Conservation (phyloP, 2,329 filamentous ascomycete species). For the Emergomyces orientalis region DNA sequence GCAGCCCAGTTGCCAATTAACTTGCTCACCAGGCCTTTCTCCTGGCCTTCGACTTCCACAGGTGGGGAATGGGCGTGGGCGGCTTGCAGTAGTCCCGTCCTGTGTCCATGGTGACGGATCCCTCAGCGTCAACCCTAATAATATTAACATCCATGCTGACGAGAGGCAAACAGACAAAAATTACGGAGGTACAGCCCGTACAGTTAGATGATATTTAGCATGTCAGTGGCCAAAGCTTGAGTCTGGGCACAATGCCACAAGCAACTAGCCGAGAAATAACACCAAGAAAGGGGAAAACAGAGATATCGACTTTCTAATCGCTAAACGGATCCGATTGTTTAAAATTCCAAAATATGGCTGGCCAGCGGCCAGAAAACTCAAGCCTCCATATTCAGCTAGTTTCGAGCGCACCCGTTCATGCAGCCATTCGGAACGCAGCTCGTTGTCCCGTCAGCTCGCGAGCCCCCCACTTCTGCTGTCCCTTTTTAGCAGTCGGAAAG, state of each 20-base stretch:
- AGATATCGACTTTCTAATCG: neutral
- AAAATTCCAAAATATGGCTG: neutral
- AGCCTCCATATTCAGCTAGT: neutral
- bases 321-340: neutral
- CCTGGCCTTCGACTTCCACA: neutral
- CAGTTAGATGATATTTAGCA: neutral
- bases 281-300: neutral
- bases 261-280: neutral
- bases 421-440: slow-evolving; percentile 3
- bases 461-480: neutral
- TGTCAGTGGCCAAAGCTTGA: neutral
- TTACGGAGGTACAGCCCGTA: neutral
- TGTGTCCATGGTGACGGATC: slow-evolving; percentile 5
- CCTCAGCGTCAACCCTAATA: neutral
- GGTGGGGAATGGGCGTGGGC: neutral
- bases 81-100: slow-evolving; percentile 7
- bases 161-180: neutral
- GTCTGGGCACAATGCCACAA: neutral
- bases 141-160: neutral
- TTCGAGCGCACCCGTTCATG: neutral
- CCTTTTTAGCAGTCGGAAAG: neutral
- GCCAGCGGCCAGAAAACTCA: neutral
- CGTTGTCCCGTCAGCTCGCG: neutral
- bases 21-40: neutral
- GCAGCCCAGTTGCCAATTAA: slow-evolving; percentile 6